Percentiles rank a stretch among this genome's conserved stretches.
Conservation (phyloP, 148 eudicot genomes). For the Vaccinium vitisidaea region DNA sequence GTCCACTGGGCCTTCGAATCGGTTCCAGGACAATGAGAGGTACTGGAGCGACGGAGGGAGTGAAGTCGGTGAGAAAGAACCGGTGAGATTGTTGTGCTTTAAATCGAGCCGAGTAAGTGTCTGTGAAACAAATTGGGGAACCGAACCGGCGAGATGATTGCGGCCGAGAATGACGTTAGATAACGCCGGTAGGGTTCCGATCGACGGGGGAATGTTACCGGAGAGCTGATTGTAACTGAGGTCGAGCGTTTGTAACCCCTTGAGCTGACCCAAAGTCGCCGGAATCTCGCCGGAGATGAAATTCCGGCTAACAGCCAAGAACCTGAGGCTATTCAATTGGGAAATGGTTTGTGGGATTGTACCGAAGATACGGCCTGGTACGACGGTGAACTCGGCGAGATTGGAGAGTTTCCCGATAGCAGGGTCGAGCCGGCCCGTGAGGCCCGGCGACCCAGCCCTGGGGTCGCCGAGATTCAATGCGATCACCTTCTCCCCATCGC, state of each 20-base stretch:
- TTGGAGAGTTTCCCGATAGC: constrained; percentile 65
- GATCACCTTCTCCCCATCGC: constrained; percentile 52
- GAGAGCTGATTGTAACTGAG: constrained; percentile 74
- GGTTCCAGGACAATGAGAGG: constrained; percentile 70
- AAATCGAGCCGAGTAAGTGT: constrained; percentile 67
- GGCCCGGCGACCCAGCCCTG: constrained; percentile 71
- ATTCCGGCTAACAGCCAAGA: constrained; percentile 65
- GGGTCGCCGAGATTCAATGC: constrained; percentile 86
- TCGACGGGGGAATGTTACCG: constrained; percentile 54
- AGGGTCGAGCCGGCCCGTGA: constrained; percentile 67
- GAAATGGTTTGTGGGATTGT: constrained; percentile 49
- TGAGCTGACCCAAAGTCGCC: constrained; percentile 39
- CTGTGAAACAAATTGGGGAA: constrained; percentile 49
- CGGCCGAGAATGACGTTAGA: constrained; percentile 59
- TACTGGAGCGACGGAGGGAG: constrained; percentile 59
- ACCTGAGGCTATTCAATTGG: constrained; percentile 47
- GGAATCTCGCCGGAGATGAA: constrained; percentile 70
- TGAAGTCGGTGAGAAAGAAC: constrained; percentile 37
- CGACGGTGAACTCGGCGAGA: constrained; percentile 63
- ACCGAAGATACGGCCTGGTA: constrained; percentile 73
- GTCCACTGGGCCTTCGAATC: constrained; percentile 60
- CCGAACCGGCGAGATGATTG: constrained; percentile 55
- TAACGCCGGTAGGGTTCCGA: constrained; percentile 51
- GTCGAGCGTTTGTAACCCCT: constrained; percentile 53
- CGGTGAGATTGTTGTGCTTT: constrained; percentile 68